Percentiles rank a stretch among this genome's conserved stretches.
Conservation (phyloP, 768 basidiomycete species). For the Lactarius sp. region DNA sequence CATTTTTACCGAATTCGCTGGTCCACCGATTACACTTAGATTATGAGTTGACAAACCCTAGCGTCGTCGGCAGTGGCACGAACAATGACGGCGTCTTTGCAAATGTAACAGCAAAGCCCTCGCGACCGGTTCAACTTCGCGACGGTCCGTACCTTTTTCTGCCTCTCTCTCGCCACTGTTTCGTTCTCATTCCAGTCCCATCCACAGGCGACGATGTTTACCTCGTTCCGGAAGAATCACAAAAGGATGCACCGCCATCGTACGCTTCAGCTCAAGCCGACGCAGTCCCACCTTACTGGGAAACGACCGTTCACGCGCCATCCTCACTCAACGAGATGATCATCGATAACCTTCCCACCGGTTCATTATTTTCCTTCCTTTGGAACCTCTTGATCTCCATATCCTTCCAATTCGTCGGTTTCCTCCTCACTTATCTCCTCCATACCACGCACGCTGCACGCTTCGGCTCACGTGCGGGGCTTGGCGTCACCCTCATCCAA, state of each 20-base stretch:
- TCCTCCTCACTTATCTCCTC: conserved; percentile 88
- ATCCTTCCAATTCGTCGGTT: conserved; percentile 96
- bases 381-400: conserved; percentile 93
- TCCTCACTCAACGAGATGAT: conserved; percentile 72
- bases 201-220: conserved; percentile 61
- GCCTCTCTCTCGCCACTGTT: conserved; percentile 21
- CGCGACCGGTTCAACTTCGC: conserved; percentile 51
- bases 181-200: conserved; percentile 1
- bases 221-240: conserved; percentile 76
- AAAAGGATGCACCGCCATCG: conserved; percentile 84
- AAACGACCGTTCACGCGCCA: conserved; percentile 93
- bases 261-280: conserved; percentile 91
- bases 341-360: conserved; percentile 83
- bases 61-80: conserved; percentile 57
- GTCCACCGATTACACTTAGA: conserved; percentile 43
- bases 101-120: conserved; percentile 88
- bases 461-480: conserved; percentile 87
- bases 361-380: conserved; percentile 77
- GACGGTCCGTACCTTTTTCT: conserved; percentile 44
- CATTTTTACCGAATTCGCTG: conserved; percentile 53
- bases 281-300: conserved; percentile 97
- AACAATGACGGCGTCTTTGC: conserved; percentile 91
- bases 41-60: conserved; percentile 34
- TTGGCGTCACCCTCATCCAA: conserved; percentile 95
- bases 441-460: conserved; percentile 92